phyloP scores from a whole-genome alignment of 148 eudicot genomes.

The Linanthus parryae region DNA sequence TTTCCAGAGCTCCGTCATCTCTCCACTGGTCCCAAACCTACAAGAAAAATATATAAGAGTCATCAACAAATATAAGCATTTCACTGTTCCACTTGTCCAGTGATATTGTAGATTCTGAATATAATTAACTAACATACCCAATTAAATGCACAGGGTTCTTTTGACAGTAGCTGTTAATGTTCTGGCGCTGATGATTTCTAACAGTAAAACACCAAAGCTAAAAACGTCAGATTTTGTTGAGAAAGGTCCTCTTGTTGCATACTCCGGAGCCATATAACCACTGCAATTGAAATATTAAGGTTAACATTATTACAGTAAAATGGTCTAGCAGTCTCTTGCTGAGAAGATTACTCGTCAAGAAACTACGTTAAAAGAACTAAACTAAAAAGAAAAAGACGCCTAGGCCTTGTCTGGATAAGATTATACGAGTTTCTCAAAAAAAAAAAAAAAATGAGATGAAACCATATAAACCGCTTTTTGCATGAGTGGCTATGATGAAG shows the following conservation, averaged over 20 bases:
- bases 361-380: too few relatives aligned
- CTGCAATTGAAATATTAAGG: too few relatives aligned
- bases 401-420: too few relatives aligned
- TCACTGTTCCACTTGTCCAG: neutral
- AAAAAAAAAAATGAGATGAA: too few relatives aligned
- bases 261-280: slow-evolving; percentile 9
- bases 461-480: too few relatives aligned
- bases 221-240: slow-evolving; percentile 9
- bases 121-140: slow-evolving; percentile 3
- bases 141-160: neutral
- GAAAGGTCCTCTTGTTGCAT: slow-evolving; percentile 5
- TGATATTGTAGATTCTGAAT: neutral
- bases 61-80: neutral
- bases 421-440: too few relatives aligned
- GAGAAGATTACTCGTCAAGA: too few relatives aligned
- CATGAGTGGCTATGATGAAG: too few relatives aligned
- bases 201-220: slow-evolving; percentile 8
- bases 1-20: neutral
- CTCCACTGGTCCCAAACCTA: slow-evolving; percentile 11
- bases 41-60: neutral
- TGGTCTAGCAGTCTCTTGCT: too few relatives aligned
- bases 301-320: too few relatives aligned
- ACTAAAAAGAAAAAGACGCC: too few relatives aligned
- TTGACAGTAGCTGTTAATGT: neutral
- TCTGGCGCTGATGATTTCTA: slow-evolving; percentile 4